phyloP scores from a whole-genome alignment of 1,284 basidiomycete genomes.

The Malassezia obtusa region DNA sequence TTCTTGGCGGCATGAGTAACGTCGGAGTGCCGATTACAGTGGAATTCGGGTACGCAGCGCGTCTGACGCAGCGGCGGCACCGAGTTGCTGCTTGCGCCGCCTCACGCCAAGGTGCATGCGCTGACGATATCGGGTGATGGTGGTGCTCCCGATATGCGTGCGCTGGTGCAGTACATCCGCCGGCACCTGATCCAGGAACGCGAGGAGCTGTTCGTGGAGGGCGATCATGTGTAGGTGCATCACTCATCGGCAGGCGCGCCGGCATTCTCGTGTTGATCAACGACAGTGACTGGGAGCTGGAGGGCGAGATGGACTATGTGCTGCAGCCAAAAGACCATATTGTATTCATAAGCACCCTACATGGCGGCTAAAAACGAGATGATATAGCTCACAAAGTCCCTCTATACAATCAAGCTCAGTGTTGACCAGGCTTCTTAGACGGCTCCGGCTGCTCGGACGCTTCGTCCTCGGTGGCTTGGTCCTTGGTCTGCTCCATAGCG shows the following conservation, averaged over 20 bases:
- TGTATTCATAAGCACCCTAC: slow-evolving; percentile 90
- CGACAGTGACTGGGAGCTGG: slow-evolving; percentile 94
- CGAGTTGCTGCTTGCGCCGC: slow-evolving; percentile 39
- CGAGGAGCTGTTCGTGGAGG: slow-evolving; percentile 79
- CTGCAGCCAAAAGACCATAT: slow-evolving; percentile 75
- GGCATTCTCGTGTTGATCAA: slow-evolving; percentile 92
- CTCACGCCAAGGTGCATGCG: slow-evolving; percentile 35
- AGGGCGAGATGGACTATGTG: slow-evolving; percentile 80
- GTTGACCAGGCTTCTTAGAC: not conserved
- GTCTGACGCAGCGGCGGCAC: slow-evolving; percentile 31
- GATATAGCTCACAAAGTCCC: not conserved
- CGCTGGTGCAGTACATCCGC: slow-evolving; percentile 69
- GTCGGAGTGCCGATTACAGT: slow-evolving; percentile 4
- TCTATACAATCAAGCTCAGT: not conserved
- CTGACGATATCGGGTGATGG: slow-evolving; percentile 22
- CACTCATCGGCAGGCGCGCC: slow-evolving; percentile 60
- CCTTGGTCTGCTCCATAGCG: not conserved
- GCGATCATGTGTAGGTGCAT: slow-evolving; percentile 68
- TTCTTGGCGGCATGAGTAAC: not conserved
- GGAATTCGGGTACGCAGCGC: slow-evolving; percentile 14
- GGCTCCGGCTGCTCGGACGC: not conserved
- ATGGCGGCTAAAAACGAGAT: slow-evolving; percentile 66
- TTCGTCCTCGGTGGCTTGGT: not conserved
- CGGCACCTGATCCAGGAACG: slow-evolving; percentile 72
- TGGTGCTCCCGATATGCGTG: slow-evolving; percentile 57